Evolutionary conservation across 257 asterid genomes (phyloP), one percentile per base, ranked within the genome.

Genomic region (Plantago elongata): DNA sequence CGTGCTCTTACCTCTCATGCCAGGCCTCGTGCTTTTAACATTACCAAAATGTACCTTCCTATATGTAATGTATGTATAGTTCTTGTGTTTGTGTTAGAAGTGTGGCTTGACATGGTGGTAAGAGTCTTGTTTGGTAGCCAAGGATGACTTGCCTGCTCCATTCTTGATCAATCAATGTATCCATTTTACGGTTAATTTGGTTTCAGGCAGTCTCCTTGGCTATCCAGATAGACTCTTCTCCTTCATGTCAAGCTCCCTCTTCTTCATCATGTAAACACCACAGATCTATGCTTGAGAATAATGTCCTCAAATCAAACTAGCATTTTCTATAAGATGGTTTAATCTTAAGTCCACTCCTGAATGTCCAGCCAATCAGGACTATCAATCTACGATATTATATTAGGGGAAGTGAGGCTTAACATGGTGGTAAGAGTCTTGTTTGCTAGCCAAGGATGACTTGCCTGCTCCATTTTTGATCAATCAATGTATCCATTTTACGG

Each of bases 371-470:
- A 22, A 22, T 22, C 27, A 22, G 27, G 27, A 22, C 27, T 22
- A 22, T 22, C 27, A 22, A 22, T 22, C 27, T 22, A 2, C 27
- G 27, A 2, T 22, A 22, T 22, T 22, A 22, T 22, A 22, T 1
- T 22, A 22, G 27, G 2, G 56, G 64, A 60, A 62, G 79, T 69
- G 71, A 44, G 64, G 78, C 64, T 75, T 72, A 47, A 47, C 69
- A 76, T 76, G 83, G 65, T 62, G 75, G 76, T 50, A 68, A 78
- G 81, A 59, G 75, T 43, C 70, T 59, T 22, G 76, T 84, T 79
- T 65, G 88, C 77, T 79, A 84, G 88, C 92, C 92, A 79, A 81
- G 86, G 88, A 84, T 84, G 88, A 81, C 88, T 84, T 84, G 85
- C 85, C 85, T 76, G 78, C 79, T 5, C 9, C 43, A 13, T 60